phyloP scores from a whole-genome alignment of 148 eudicot genomes.

The Vaccinium darrowii region DNA sequence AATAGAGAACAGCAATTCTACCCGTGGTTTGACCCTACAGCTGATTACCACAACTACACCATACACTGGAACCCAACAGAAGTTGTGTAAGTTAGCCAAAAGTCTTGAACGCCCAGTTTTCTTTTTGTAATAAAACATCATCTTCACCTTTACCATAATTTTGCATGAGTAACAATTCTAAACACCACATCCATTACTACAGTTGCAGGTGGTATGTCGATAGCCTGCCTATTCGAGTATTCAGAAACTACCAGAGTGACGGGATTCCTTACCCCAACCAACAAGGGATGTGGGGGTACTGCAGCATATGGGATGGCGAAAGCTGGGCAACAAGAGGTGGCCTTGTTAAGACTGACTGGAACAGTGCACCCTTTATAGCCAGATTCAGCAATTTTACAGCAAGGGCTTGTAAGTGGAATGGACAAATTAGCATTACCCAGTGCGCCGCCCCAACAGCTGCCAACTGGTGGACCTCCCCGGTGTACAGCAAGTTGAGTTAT shows the following conservation, averaged over 20 bases:
- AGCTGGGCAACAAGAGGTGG: slow-evolving; percentile 78
- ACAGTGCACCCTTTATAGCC: slow-evolving; percentile 47
- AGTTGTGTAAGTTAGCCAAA: slow-evolving; percentile 16
- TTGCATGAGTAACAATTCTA: not conserved
- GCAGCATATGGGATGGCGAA: slow-evolving; percentile 74
- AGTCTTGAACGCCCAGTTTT: not conserved
- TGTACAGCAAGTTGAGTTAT: slow-evolving; percentile 24
- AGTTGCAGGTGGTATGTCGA: slow-evolving; percentile 65
- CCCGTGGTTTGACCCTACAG: slow-evolving; percentile 55
- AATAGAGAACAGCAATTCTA: slow-evolving; percentile 64
- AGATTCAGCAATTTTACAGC: slow-evolving; percentile 32
- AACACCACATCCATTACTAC: not conserved
- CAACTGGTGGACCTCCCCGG: slow-evolving; percentile 44
- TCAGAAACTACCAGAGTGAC: slow-evolving; percentile 49
- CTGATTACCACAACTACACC: slow-evolving; percentile 27
- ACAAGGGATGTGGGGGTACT: slow-evolving; percentile 49
- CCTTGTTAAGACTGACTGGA: slow-evolving; percentile 56
- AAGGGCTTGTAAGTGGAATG: slow-evolving; percentile 53
- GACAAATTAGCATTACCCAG: slow-evolving; percentile 32
- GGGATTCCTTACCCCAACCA: slow-evolving; percentile 51
- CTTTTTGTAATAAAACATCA: not conserved
- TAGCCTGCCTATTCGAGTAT: slow-evolving; percentile 55
- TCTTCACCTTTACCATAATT: not conserved
- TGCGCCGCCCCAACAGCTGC: slow-evolving; percentile 33
- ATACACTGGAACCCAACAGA: slow-evolving; percentile 25